These are phyloP conservation scores for Exophiala mesophila DNA, from an alignment of 2,329 filamentous ascomycete genomes.

Conservation along the genomic window DNA sequence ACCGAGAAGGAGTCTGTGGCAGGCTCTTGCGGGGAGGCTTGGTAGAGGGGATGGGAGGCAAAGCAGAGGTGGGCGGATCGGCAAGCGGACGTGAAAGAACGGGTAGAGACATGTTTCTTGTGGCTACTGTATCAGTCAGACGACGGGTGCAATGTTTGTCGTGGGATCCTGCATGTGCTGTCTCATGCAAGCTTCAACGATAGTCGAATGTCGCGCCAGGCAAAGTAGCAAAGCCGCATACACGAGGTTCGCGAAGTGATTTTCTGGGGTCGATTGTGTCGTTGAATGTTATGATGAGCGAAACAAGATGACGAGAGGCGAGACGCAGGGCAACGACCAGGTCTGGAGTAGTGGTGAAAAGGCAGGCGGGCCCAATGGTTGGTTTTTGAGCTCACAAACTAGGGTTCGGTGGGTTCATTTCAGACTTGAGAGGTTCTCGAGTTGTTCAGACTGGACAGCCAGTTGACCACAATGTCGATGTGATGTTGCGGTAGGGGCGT, in stretches of 20 bases:
- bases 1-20: conserved; percentile 30
- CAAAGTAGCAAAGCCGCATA: conserved; percentile 1
- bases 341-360: too few species aligned
- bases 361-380: too few species aligned
- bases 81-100: conserved; percentile 49
- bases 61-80: conserved; percentile 64
- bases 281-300: too few species aligned
- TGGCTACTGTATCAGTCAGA: conserved; percentile 1
- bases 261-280: too few species aligned
- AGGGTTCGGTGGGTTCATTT: too few species aligned
- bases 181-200: background rate
- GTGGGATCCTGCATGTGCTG: background rate
- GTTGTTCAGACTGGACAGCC: too few species aligned
- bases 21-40: conserved; percentile 65
- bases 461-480: conserved; percentile 8
- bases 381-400: too few species aligned
- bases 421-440: too few species aligned
- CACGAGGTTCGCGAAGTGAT: too few species aligned
- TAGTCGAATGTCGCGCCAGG: background rate
- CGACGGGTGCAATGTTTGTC: background rate
- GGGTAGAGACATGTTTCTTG: conserved; percentile 20
- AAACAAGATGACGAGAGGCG: too few species aligned
- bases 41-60: conserved; percentile 67
- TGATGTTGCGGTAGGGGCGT: conserved; percentile 8
- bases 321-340: too few species aligned